Base-by-base conservation (phyloP, 1,139 yeast species). In the Zygosaccharomyces pseudobailii region DNA sequence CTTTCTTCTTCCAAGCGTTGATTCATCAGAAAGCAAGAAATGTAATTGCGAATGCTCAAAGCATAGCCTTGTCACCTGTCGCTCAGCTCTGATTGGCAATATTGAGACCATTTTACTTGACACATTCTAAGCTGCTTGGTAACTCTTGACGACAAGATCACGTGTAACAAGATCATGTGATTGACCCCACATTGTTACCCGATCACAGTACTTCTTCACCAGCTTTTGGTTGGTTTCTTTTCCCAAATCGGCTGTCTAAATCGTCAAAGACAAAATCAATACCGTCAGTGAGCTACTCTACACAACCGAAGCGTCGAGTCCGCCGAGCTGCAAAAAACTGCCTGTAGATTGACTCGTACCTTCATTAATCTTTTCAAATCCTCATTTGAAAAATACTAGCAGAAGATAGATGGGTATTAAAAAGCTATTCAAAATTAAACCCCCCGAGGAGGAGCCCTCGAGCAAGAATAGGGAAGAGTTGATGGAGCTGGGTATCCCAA, bases 371-470 rank as follows among this genome's bases (percentile, higher is more conserved):
- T 8, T 6, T 24, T 24, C 27, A 6, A 24, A 24, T 24, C 27
- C 27, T 13, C 17, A 13, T 13, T 13, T 13, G 17, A 24, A 24
- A 24, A 24, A 24, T 24, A 24, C 17, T 13, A 13, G 17, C 17
- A 13, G 17, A 13, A 13, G 17, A 24, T 24, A 36, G 6, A 63
- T 62, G 66, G 67, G 67, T 34, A 46, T 64, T 23, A 64, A 70
- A 56, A 80, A 78, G 52, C 73, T 81, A 59, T 82, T 84, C 63
- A 80, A 73, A 58, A 72, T 74, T 49, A 79, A 67, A 40, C 73
- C 75, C 20, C 75, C 75, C 38, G 71, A 80, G 63, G 84, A 83
- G 56, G 82, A 80, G 22, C 75, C 80, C n/a, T 80, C 79, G 50
- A 75, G 74, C 28, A 78, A 76, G 56, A 71, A 80, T 50, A 69